Evolutionary conservation across 495 filamentous ascomycete species (phyloP), one percentile per base, ranked within the genome.

Genomic region (Darksidea phi): DNA sequence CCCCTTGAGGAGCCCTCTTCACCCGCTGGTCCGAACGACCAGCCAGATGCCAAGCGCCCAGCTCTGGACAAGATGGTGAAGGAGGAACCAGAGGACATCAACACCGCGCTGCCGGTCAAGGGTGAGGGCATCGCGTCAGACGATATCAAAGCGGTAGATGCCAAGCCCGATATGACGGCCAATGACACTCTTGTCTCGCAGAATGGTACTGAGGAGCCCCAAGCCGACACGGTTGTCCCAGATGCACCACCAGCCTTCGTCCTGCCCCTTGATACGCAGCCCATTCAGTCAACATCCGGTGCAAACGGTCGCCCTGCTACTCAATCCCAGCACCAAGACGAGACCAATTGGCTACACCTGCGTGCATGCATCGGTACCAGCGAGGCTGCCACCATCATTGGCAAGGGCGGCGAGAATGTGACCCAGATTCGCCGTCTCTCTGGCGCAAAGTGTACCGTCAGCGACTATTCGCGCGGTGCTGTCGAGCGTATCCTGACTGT

Each of bases 371-470:
- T 98, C 65, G 93, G 93, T 34, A 97, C 91, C 74, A 90, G 88
- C 43, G 94, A 98, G 75, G 94, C 94, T 66, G 94, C 94, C 24
- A 98, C 94, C 53, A 88, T 96, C 53, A 98, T 98, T 78, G 94
- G 94, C 59, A 98, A 97, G 78, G 92, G 91, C 68, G 94, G 94
- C 70, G 94, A 98, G 78, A 98, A 98, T 72, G 94, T 98, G 55
- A 92, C 91, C 60, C 86, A 91, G 73, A 96, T 97, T 65, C 85
- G 94, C 58, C 87, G 86, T 70, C 79, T 91, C 78, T 95, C 95
- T 10, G 89, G 88, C 66, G 94, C 94, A 63, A 97, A 97, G 77
- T 97, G 94, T 78, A 97, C 95, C 32, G 91, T 98, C 64, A 96
- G 91, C 78, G 94, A 98, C 73, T 98, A 97, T 70, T 86, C 93